Evolutionary conservation across 768 basidiomycete species (phyloP), one percentile per base, ranked within the genome.

Genomic region (Lactarius trivialis): DNA sequence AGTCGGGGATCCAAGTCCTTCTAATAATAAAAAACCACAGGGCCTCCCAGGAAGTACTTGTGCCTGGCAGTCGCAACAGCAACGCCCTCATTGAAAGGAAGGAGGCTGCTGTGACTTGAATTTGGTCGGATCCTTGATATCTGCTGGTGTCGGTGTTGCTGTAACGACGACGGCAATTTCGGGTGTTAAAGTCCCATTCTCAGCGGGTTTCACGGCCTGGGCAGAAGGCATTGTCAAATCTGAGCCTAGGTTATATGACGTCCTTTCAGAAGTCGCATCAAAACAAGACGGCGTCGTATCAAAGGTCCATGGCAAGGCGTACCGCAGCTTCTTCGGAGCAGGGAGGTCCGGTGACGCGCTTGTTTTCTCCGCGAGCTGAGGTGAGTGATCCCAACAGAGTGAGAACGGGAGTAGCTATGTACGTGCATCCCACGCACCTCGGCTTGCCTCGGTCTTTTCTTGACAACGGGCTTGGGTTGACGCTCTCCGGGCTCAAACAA

Each of bases 401-500:
- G 43, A 60, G 55, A 52, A 56, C 12, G 26, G 7, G 17, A 24
- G 21, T 5, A 56, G 17, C 26, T 6, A 30, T 48, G 21, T 33
- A 36, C 41, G 34, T 24, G n/a, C 33, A 33, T 26, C 41, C 17
- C 58, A 75, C 81, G 70, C 73, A 83, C 82, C 79, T 82, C 82
- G 60, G 68, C 67, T 14, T 75, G 72, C 78, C 92, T 93, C 45
- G 84, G 77, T 55, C 92, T 86, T 72, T 94, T 94, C 72, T 85
- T 80, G 11, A 21, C 79, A 80, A 53, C 81, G 75, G 64, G 60
- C 68, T 85, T 85, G 12, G 83, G 81, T 66, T 88, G 88, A 30
- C 90, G 86, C 73, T 92, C 90, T 57, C 89, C 89, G 39, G 81
- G 79, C 48, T 90, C 92, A 67, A 88, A 91, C 37, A 93, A 88